Conservation (phyloP, 768 basidiomycete species). For the Kwoniella newhampshirensis region DNA sequence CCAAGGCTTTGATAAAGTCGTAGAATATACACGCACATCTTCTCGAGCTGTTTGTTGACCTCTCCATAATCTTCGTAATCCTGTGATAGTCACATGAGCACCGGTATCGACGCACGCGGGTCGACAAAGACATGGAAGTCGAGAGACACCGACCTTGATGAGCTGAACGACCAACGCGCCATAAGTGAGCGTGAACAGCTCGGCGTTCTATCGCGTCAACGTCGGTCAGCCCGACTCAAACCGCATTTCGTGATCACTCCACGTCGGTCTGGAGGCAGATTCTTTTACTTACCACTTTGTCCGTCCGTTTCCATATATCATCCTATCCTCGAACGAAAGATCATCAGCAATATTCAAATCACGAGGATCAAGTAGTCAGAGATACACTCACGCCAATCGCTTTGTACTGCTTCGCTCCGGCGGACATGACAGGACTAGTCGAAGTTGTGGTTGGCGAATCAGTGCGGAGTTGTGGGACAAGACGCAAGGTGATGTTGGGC, state of each 20-base stretch:
- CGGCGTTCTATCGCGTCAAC: slow-evolving; percentile 70
- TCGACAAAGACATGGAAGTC: neutral
- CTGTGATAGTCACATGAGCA: slow-evolving; percentile 7
- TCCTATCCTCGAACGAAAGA: slow-evolving; percentile 56
- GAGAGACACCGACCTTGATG: slow-evolving; percentile 61
- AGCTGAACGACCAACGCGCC: slow-evolving; percentile 97
- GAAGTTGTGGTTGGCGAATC: no score
- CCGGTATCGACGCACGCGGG: neutral
- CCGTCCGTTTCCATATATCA: slow-evolving; percentile 93
- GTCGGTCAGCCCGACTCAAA: neutral
- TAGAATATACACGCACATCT: slow-evolving; percentile 56
- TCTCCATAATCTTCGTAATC: slow-evolving; percentile 98
- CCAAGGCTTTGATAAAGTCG: neutral
- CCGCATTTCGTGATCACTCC: no score
- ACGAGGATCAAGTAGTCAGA: no score
- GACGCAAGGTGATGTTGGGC: no score
- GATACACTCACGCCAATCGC: slow-evolving; percentile 49
- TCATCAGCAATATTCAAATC: no score
- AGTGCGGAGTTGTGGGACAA: no score
- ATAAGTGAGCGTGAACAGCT: slow-evolving; percentile 94
- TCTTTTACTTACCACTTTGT: slow-evolving; percentile 77
- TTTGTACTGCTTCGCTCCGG: slow-evolving; percentile 53
- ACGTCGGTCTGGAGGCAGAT: slow-evolving; percentile 15
- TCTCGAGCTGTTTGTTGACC: slow-evolving; percentile 84
- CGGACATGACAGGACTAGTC: slow-evolving; percentile 22